A percentile compares a stretch with the other conserved stretches of the same genome.
Conservation (phyloP, 176 grass and related monocot genomes). For the Coix lacrymajobi region DNA sequence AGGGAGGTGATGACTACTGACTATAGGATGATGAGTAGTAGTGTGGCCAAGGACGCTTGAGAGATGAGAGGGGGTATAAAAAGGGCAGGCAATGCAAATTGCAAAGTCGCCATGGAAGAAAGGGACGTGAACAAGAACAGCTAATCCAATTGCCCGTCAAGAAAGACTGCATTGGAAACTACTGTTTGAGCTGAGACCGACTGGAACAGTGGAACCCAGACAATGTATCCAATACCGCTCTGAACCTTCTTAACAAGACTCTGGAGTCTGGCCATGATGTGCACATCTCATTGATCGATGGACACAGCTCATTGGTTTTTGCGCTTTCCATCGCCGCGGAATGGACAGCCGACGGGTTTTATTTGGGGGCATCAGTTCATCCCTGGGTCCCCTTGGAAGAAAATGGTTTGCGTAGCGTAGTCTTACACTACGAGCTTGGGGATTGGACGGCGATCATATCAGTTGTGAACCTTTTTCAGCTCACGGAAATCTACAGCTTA, state of each 20-base stretch:
- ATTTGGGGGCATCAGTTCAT: not conserved
- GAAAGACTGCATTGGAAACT: not conserved
- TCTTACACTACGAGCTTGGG: not conserved
- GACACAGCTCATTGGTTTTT: not conserved
- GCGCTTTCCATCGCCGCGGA: not conserved
- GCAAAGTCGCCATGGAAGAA: conserved; percentile 29
- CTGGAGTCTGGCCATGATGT: not conserved
- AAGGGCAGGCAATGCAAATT: not conserved
- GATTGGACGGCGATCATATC: not conserved
- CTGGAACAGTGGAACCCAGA: conserved; percentile 1
- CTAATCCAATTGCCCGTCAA: not conserved
- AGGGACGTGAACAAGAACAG: not conserved
- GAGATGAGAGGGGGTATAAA: conserved; percentile 24
- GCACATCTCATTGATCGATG: not conserved
- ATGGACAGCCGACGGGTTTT: not conserved
- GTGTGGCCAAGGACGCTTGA: not conserved
- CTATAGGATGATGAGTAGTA: not conserved
- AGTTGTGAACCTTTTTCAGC: not conserved
- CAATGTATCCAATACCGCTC: not conserved
- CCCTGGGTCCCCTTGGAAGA: not conserved
- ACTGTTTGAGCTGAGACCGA: conserved; percentile 11
- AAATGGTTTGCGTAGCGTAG: not conserved
- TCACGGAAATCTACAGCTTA: not conserved
- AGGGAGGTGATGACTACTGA: not conserved
- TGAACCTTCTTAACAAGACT: not conserved